Conservation (phyloP, 345 rosid species). For the Camelina sativa region DNA sequence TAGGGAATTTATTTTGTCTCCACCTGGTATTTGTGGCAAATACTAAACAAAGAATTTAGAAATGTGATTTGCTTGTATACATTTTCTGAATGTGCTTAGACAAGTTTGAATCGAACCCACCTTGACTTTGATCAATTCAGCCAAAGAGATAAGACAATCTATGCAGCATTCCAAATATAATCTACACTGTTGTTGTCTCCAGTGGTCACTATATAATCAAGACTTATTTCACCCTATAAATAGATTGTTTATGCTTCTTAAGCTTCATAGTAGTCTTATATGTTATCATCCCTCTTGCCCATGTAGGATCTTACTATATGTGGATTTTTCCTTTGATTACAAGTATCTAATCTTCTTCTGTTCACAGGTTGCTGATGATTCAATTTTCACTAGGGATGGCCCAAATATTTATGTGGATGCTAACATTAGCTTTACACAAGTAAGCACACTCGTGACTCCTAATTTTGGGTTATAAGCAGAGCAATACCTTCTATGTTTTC, state of each 20-base stretch:
- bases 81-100: conserved; percentile 15
- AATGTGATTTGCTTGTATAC: conserved; percentile 43
- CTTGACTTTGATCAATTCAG: conserved; percentile 28
- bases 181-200: not conserved
- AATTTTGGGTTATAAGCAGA: conserved; percentile 23
- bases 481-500: conserved; percentile 14
- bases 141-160: conserved; percentile 14
- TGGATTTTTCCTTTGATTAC: conserved; percentile 28
- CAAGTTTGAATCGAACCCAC: conserved; percentile 19
- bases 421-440: conserved; percentile 86
- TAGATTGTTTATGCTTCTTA: conserved; percentile 12
- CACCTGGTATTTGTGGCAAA: conserved; percentile 2
- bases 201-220: conserved; percentile 12
- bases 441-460: conserved; percentile 48
- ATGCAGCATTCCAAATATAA: not conserved
- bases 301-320: conserved; percentile 22
- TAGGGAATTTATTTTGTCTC: no score
- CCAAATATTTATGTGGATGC: conserved; percentile 85
- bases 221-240: conserved; percentile 3
- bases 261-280: not conserved
- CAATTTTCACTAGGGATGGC: conserved; percentile 81
- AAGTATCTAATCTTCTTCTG: conserved; percentile 28
- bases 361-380: conserved; percentile 79
- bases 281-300: conserved; percentile 17
- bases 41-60: conserved; percentile 25